phyloP scores from a whole-genome alignment of 495 filamentous ascomycete species.

The Parathielavia hyrcaniae region DNA sequence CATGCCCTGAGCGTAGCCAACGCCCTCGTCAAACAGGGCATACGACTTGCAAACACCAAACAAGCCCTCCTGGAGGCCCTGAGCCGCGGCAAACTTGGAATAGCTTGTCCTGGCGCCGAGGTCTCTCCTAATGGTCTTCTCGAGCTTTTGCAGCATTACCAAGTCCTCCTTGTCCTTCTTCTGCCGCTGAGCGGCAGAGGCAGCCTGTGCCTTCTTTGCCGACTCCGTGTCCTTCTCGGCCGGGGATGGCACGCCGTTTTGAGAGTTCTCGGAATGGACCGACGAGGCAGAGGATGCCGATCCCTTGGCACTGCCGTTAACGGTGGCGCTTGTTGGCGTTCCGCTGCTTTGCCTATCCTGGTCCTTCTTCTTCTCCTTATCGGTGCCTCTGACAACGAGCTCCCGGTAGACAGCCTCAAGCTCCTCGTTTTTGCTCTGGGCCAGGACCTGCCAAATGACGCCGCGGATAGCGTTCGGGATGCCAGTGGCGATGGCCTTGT shows the following conservation, averaged over 20 bases:
- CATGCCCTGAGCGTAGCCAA: slow-evolving; percentile 98
- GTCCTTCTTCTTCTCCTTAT: slow-evolving; percentile 73
- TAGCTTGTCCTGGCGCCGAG: slow-evolving; percentile 90
- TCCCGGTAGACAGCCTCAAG: slow-evolving; percentile 84
- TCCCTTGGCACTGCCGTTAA: slow-evolving; percentile 50
- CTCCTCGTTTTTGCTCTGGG: slow-evolving; percentile 86
- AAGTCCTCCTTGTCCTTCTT: slow-evolving; percentile 72
- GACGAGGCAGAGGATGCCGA: slow-evolving; percentile 74
- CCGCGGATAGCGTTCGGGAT: slow-evolving; percentile 93
- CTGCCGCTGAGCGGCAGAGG: slow-evolving; percentile 57
- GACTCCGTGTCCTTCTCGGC: slow-evolving; percentile 62
- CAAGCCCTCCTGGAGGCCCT: slow-evolving; percentile 87
- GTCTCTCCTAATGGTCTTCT: slow-evolving; percentile 86
- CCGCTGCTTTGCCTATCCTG: slow-evolving; percentile 54
- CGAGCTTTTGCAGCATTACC: slow-evolving; percentile 66
- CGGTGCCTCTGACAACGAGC: slow-evolving; percentile 70
- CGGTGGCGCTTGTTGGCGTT: slow-evolving; percentile 36
- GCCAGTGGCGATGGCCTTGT: slow-evolving; percentile 81
- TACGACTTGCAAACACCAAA: slow-evolving; percentile 98
- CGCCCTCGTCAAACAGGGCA: slow-evolving; percentile 85
- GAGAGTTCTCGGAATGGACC: slow-evolving; percentile 72
- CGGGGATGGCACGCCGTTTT: slow-evolving; percentile 49
- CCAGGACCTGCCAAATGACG: slow-evolving; percentile 95
- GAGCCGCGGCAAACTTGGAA: slow-evolving; percentile 82
- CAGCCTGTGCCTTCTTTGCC: slow-evolving; percentile 58